phyloP scores from a whole-genome alignment of 106 monocot genomes.

The Apostasia ramifera region DNA sequence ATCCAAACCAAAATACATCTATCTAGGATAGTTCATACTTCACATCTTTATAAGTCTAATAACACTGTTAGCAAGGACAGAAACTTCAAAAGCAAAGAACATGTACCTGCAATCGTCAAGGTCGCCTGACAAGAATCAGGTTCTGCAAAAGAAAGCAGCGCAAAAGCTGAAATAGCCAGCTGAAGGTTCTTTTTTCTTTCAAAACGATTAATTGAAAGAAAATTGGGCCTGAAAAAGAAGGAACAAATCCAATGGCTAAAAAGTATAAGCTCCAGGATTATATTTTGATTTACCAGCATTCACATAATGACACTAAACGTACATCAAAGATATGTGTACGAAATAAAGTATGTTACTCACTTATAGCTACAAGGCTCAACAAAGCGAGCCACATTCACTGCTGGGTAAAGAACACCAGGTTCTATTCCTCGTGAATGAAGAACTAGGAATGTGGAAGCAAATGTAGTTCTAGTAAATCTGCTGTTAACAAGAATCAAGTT shows the following conservation, averaged over 20 bases:
- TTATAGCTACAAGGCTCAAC: conserved; percentile 57
- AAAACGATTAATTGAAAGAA: conserved; percentile 95
- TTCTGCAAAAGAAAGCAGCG: conserved; percentile 49
- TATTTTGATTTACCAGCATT: not conserved
- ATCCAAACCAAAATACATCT: too few species aligned
- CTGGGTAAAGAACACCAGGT: conserved; percentile 80
- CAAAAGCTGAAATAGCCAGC: conserved; percentile 90
- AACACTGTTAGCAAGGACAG: too few species aligned
- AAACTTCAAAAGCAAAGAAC: too few species aligned
- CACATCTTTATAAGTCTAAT: too few species aligned
- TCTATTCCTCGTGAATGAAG: conserved; percentile 58
- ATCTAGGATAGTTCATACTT: too few species aligned
- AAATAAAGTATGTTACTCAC: conserved; percentile 51
- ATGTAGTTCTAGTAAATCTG: conserved; percentile 79
- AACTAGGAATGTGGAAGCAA: conserved; percentile 62
- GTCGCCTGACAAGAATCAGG: conserved; percentile 30
- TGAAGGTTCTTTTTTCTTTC: conserved; percentile 97
- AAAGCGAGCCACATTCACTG: conserved; percentile 84
- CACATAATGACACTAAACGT: conserved; percentile 12
- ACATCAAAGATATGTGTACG: conserved; percentile 26
- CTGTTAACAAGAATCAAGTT: conserved; percentile 93
- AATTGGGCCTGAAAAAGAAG: conserved; percentile 65
- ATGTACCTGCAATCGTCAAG: conserved; percentile 81
- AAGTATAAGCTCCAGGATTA: not conserved
- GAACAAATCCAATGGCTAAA: not conserved